A percentile compares a stretch with the other conserved stretches of the same genome.
These are phyloP conservation scores for Puccinia polysora DNA, from an alignment of 1,284 basidiomycete genomes.

Conservation along the genomic window DNA sequence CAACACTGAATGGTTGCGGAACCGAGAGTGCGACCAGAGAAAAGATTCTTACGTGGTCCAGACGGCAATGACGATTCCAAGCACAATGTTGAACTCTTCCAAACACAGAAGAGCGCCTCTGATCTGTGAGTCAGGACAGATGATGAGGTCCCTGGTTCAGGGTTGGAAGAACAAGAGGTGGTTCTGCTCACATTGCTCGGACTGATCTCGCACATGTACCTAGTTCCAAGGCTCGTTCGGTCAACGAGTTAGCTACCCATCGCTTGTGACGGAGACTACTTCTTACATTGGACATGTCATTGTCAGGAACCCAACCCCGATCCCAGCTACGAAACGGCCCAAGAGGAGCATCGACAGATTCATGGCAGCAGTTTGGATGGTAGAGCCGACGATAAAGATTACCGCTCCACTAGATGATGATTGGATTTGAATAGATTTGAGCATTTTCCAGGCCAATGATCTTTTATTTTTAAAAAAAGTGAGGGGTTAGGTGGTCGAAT, in stretches of 20 bases:
- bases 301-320: constrained; percentile 46
- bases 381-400: constrained; percentile 53
- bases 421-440: no score
- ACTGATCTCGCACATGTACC: constrained; percentile 43
- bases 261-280: background rate
- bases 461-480: no score
- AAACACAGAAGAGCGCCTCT: constrained; percentile 43
- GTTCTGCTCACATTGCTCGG: constrained; percentile 13
- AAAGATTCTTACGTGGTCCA: constrained; percentile 41
- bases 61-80: constrained; percentile 47
- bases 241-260: background rate
- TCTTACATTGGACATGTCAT: constrained; percentile 45
- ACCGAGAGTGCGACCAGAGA: background rate
- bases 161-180: background rate
- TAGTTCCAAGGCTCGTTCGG: background rate
- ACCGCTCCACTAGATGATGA: constrained; percentile 45
- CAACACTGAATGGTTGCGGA: background rate
- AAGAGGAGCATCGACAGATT: constrained; percentile 47
- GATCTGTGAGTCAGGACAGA: constrained; percentile 40
- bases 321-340: constrained; percentile 48
- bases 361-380: constrained; percentile 52
- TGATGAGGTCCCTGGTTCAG: constrained; percentile 40
- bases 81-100: constrained; percentile 44
- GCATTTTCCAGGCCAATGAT: no score
- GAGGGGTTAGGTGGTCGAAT: background rate